Base-by-base conservation (phyloP, 805 yeast genomes). In the Hanseniaspora mollemarum region DNA sequence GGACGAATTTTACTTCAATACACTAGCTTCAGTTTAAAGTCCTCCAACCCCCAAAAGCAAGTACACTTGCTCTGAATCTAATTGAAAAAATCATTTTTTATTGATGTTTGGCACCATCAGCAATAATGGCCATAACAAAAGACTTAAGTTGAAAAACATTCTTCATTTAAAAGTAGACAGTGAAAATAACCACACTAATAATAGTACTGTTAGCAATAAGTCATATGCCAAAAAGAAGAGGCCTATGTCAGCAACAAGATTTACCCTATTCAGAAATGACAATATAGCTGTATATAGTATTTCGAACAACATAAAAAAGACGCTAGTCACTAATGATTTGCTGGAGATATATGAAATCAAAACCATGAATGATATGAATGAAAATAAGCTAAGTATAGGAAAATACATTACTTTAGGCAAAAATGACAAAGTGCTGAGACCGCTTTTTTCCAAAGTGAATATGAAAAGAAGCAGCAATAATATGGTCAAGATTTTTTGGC, bases 401-500 rank as follows among this genome's bases (percentile, higher is more conserved):
- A 44, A 46, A 45, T 64, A 63, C 42, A 53, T 65, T 6, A 59
- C 66, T 4, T 52, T 65, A 18, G 69, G 69, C 1, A 58, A 62
- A 22, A 56, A 60, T 39, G 63, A 60, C 16, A 59, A 60, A 25
- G 52, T 85, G 35, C 75, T 83, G 1, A 83, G 83, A 59, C 94
- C 95, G 3, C 73, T 85, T 13, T 65, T 85, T 48, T 85, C 87
- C 3, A 75, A 72, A 54, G 62, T 81, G 49, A 75, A 77, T 57
- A 69, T 85, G 2, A 62, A 82, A 54, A 67, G 83, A 57, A 70
- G 73, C 10, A 65, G 21, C 55, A 53, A 43, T 69, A 68, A 45
- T 74, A 72, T 56, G 31, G 9, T 51, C 24, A 31, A 56, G 53
- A 16, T 51, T 18, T 18, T 15, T 7, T 51, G 49, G 43, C 46